Percentiles rank a stretch among this genome's conserved stretches.
These are phyloP conservation scores for Sclerotinia minor DNA, from an alignment of 2,329 filamentous ascomycete genomes.

Conservation along the genomic window DNA sequence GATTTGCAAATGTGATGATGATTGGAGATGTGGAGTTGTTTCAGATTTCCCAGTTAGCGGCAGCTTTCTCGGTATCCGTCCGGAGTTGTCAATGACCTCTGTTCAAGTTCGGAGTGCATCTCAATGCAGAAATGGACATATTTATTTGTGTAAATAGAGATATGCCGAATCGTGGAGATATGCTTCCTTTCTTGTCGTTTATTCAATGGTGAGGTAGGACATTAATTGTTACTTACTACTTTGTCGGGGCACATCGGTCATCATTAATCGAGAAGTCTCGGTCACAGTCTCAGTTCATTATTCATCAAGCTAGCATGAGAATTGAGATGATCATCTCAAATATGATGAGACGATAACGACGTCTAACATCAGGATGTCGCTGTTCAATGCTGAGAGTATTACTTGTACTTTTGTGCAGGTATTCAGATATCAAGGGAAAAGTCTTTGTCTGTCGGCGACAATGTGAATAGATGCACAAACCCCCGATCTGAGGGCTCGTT, in stretches of 20 bases:
- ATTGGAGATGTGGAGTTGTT: background rate
- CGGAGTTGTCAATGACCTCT: background rate
- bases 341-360: background rate
- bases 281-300: conserved; percentile 19
- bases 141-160: background rate
- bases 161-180: background rate
- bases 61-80: background rate
- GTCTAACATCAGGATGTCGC: conserved; percentile 9
- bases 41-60: background rate
- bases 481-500: background rate
- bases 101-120: conserved; percentile 1
- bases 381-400: conserved; percentile 8
- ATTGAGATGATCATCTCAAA: background rate
- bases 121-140: background rate
- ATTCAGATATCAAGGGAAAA: conserved; percentile 3
- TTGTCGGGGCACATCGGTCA: conserved; percentile 2
- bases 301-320: conserved; percentile 5
- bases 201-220: conserved; percentile 4
- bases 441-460: background rate
- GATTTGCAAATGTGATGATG: background rate
- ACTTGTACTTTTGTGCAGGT: conserved; percentile 2
- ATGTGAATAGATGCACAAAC: conserved; percentile 1
- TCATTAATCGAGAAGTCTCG: conserved; percentile 16
- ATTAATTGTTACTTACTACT: conserved; percentile 1
- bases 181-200: background rate